These are phyloP conservation scores for Chytridiales sp. DNA, from an alignment of 371 early-diverging fungal genomes.

Conservation along the genomic window DNA sequence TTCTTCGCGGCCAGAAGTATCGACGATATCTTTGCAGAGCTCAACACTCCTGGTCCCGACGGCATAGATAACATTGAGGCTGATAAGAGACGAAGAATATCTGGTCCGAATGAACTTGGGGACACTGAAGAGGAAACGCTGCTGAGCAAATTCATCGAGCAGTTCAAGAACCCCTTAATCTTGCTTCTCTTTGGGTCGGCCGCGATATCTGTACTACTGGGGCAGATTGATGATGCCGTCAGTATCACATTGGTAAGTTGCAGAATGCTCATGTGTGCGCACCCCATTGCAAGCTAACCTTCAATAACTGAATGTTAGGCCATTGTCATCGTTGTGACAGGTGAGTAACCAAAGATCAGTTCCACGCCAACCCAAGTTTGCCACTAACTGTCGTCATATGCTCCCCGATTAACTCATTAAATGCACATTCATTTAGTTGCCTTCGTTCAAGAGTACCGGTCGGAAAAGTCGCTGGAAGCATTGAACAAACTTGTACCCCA, in stretches of 20 bases:
- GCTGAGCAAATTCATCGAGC: constrained; percentile 67
- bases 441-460: constrained; percentile 87
- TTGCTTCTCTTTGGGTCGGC: constrained; percentile 88
- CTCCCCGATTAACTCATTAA: background rate
- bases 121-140: constrained; percentile 59
- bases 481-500: constrained; percentile 86
- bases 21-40: constrained; percentile 8
- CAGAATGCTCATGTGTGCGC: constrained; percentile 3
- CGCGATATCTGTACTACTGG: constrained; percentile 76
- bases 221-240: constrained; percentile 90
- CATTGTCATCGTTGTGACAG: constrained; percentile 82
- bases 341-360: constrained; percentile 36
- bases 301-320: constrained; percentile 60
- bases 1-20: background rate
- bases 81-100: constrained; percentile 15
- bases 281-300: too few relatives aligned
- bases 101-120: constrained; percentile 62
- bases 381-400: background rate
- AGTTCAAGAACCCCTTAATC: constrained; percentile 83
- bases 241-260: constrained; percentile 81
- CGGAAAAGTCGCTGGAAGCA: constrained; percentile 82
- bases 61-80: constrained; percentile 24
- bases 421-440: constrained; percentile 58
- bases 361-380: background rate
- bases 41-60: background rate